Evolutionary conservation across 768 basidiomycete species (phyloP).

Genomic region (Hypholoma sublateritium): DNA sequence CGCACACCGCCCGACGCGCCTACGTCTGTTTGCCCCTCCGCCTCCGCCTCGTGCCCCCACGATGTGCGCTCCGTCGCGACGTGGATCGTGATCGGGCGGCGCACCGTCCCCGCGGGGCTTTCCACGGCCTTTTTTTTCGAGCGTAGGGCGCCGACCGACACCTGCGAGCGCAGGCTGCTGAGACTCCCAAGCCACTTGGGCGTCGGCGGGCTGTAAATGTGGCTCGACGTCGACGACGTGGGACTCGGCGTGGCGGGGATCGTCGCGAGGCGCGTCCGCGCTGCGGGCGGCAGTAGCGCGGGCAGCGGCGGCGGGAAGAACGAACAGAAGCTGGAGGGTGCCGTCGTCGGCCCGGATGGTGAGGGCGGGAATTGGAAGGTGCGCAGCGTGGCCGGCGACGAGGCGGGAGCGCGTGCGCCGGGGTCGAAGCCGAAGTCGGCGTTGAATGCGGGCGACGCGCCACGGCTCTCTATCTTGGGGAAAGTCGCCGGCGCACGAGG

Average conservation of each 20-base stretch:
- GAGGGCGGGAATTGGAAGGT: neutral
- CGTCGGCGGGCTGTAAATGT: neutral
- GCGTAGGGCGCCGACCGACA: neutral
- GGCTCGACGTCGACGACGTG: neutral
- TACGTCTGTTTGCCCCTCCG: neutral
- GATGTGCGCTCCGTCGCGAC: conserved; percentile 21
- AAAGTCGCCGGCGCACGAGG: neutral
- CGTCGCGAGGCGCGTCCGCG: neutral
- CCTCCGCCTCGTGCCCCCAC: neutral
- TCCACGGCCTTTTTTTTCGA: too few relatives aligned
- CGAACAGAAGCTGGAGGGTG: neutral
- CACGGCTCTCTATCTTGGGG: neutral
- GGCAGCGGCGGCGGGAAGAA: neutral
- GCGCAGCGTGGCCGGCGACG: neutral
- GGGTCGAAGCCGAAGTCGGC: conserved; percentile 1
- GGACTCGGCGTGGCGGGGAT: neutral
- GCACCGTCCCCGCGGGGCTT: conserved; percentile 1
- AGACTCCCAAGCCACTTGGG: neutral
- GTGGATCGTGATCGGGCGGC: conserved; percentile 21
- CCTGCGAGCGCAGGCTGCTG: neutral
- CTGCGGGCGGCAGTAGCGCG: neutral
- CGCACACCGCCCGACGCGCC: neutral
- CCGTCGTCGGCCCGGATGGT: neutral
- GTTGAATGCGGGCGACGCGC: neutral
- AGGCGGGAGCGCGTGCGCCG: neutral